Evolutionary conservation across 116 monocot species (phyloP).

Genomic region (Trichopus zeylanicus): DNA sequence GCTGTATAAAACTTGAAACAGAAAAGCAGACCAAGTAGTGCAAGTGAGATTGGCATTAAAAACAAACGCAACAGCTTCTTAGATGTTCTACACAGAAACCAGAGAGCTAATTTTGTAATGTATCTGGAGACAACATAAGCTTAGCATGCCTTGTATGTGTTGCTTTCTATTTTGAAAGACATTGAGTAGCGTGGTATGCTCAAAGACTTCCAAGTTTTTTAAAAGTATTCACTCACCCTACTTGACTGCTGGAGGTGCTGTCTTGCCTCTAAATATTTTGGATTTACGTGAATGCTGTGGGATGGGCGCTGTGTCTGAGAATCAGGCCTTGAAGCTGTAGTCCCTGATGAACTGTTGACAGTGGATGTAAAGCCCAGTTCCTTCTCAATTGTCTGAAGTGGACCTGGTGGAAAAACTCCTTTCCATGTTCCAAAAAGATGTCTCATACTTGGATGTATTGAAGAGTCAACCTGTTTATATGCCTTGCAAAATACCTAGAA

Average conservation of each 20-base stretch:
- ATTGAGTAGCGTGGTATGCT: too few species aligned
- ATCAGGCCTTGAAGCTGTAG: constrained; percentile 38
- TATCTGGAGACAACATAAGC: too few species aligned
- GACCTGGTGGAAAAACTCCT: constrained; percentile 67
- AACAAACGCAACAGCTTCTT: too few species aligned
- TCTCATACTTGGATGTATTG: constrained; percentile 81
- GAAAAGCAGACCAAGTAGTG: too few species aligned
- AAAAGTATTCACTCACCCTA: constrained; percentile 41
- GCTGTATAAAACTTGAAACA: too few species aligned
- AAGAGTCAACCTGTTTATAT: constrained; percentile 87
- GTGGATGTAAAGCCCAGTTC: constrained; percentile 62
- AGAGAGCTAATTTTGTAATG: too few species aligned
- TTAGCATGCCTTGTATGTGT: too few species aligned
- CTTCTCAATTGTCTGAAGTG: constrained; percentile 85
- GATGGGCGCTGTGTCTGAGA: constrained; percentile 52
- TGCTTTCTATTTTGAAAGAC: too few species aligned
- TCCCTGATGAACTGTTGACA: constrained; percentile 70
- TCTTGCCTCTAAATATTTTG: constrained; percentile 94
- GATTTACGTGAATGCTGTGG: constrained; percentile 95
- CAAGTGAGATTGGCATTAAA: too few species aligned
- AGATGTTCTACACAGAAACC: too few species aligned
- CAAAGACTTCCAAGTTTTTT: too few species aligned
- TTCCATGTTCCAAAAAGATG: constrained; percentile 99
- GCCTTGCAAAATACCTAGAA: constrained; percentile 96
- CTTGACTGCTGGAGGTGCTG: constrained; percentile 71